Evolutionary conservation across 768 basidiomycete species (phyloP), one percentile per base, ranked within the genome.

Genomic region (Hemileccinum rubropunctum): DNA sequence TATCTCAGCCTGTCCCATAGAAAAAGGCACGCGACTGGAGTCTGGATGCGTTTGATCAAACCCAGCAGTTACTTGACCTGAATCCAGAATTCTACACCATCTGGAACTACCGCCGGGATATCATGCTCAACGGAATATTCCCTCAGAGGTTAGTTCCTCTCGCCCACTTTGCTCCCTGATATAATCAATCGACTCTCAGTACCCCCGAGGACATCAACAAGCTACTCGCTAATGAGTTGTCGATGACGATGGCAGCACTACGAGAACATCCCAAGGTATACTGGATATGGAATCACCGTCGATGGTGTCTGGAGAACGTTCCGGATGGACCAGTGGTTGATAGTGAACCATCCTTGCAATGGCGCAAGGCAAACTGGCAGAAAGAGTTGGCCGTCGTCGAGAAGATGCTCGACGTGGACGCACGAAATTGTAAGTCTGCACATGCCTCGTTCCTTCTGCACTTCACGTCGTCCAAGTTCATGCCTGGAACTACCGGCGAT

Each of bases 271-370:
- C 97, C 13, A 99, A 98, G 65, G 86, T 97, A 17, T 99, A 99
- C 66, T 93, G 91, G 86, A 93, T 98, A 58, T 99, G 97, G 97
- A 98, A 94, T 64, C 94, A 99, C 61, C 83, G 97, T 34, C 76
- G 85, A 59, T 98, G 97, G 97, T 95, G 95, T 62, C 80, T 99
- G 2, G 86, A 88, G 65, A 81, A 86, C 47, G 80, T 95, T 11
- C 95, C 95, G 0, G 74, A 78, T 45, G 88, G 84, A 1, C 91
- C 91, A 0, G 74, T 71, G 26, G 59, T 65, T 2, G 71, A 73
- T 42, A 69, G 66, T 1, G 68, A 65, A 2, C 75, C 81, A 46
- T 61, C 67, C 10, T 58, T 77, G 42, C 78, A 75, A n/a, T 98
- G 94, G 95, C 83, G 80, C 59, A 82, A 79, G 57, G 71, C 75